Conservation (phyloP, 768 basidiomycete genomes). For the Chiua virens region DNA sequence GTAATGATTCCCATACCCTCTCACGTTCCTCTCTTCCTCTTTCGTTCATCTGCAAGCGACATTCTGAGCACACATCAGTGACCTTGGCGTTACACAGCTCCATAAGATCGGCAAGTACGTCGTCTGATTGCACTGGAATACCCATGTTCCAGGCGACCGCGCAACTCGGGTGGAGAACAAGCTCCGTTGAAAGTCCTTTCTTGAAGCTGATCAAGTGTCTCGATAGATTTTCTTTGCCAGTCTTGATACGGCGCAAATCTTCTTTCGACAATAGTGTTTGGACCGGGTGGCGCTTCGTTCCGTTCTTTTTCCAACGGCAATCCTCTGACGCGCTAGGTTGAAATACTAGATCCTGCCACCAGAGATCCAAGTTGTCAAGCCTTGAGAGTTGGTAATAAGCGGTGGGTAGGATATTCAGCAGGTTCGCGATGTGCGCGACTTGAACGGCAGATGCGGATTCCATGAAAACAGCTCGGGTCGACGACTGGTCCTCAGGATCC, state of each 20-base stretch:
- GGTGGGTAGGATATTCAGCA: not conserved
- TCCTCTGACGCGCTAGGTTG: not conserved
- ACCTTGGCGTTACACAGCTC: not conserved
- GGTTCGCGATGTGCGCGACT: constrained; percentile 6
- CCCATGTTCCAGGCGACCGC: not conserved
- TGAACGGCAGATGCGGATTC: constrained; percentile 2
- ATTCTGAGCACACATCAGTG: not conserved
- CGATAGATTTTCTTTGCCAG: not conserved
- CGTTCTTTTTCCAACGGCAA: not conserved
- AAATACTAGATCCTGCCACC: not conserved
- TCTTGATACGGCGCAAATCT: not conserved
- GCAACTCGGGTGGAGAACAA: constrained; percentile 1
- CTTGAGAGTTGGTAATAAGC: constrained; percentile 7
- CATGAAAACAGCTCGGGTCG: not conserved
- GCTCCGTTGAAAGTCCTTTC: not conserved
- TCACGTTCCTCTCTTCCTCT: constrained; percentile 1
- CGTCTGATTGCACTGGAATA: not conserved
- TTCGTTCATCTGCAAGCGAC: not conserved
- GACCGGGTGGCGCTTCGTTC: not conserved
- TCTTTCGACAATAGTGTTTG: not conserved
- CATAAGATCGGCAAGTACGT: not conserved
- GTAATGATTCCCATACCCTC: constrained; percentile 2
- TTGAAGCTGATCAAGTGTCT: not conserved
- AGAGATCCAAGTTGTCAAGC: not conserved
- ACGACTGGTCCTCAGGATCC: not conserved